Percentiles rank a stretch among this genome's conserved stretches.
Evolutionary conservation across 2,329 filamentous ascomycete genomes (phyloP).

Genomic region (Ophiostoma australiae): DNA sequence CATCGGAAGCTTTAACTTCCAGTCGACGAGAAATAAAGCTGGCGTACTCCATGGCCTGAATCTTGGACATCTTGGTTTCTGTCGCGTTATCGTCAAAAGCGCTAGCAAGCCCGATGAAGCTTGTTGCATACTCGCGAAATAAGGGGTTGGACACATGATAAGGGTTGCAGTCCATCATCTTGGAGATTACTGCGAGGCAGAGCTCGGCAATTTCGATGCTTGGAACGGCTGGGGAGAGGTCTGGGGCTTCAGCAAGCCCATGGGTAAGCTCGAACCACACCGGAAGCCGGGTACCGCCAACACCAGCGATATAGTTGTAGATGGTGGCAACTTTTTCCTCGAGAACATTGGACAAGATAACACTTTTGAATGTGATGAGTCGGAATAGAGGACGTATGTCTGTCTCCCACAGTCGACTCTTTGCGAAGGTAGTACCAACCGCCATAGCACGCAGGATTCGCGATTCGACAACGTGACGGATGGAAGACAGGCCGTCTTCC

Average conservation of each 20-base stretch:
- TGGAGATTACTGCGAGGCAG: constrained; percentile 26
- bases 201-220: constrained; percentile 23
- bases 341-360: constrained; percentile 38
- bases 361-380: constrained; percentile 35
- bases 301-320: constrained; percentile 36
- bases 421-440: not conserved
- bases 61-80: constrained; percentile 2
- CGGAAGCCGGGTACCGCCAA: constrained; percentile 33
- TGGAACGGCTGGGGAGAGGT: not conserved
- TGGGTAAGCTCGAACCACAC: constrained; percentile 34
- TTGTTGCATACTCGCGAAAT: constrained; percentile 7
- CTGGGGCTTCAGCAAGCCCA: not conserved
- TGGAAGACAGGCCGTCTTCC: constrained; percentile 20
- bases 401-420: constrained; percentile 16
- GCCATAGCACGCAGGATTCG: constrained; percentile 10
- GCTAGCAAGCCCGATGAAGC: not conserved
- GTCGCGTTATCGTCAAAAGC: not conserved
- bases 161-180: constrained; percentile 27
- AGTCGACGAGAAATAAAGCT: constrained; percentile 12
- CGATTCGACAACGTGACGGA: constrained; percentile 9
- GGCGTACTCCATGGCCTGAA: constrained; percentile 17
- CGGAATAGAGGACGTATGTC: constrained; percentile 31
- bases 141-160: constrained; percentile 26
- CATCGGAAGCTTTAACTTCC: not conserved
- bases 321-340: constrained; percentile 37